phyloP scores from a whole-genome alignment of 2,329 filamentous ascomycete species.

The Rhynchosporium secalis region DNA sequence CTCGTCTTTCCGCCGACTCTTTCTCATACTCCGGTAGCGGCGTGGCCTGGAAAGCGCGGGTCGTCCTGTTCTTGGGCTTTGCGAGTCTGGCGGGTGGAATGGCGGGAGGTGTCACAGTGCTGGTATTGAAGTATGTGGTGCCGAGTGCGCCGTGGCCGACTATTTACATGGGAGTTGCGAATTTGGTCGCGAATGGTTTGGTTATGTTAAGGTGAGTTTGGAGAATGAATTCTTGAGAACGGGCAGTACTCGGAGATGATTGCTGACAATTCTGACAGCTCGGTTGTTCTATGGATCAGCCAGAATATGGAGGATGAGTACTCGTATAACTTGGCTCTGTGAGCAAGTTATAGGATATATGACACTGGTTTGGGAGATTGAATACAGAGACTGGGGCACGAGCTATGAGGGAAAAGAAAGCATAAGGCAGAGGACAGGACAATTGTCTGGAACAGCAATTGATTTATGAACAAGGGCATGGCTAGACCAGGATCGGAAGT shows the following conservation, averaged over 20 bases:
- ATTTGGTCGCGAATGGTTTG: slow-evolving; percentile 63
- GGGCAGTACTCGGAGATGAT: neutral
- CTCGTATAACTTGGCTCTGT: slow-evolving; percentile 65
- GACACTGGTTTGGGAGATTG: neutral
- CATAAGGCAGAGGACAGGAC: neutral
- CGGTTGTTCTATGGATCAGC: slow-evolving; percentile 66
- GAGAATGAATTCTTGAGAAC: neutral
- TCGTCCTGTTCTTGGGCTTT: slow-evolving; percentile 67
- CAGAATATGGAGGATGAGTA: slow-evolving; percentile 76
- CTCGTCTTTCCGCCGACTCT: slow-evolving; percentile 61
- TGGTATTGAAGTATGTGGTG: slow-evolving; percentile 65
- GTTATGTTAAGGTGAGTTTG: slow-evolving; percentile 58
- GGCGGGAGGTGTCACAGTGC: slow-evolving; percentile 68
- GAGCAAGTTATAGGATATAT: slow-evolving; percentile 7
- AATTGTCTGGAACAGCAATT: neutral
- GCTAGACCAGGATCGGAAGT: neutral
- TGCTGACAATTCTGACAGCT: slow-evolving; percentile 44
- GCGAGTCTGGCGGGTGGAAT: slow-evolving; percentile 65
- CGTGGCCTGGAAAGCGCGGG: slow-evolving; percentile 68
- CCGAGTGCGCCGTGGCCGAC: slow-evolving; percentile 58
- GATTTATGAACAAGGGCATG: neutral
- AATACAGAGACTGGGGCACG: neutral
- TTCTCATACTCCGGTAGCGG: slow-evolving; percentile 63
- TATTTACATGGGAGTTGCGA: slow-evolving; percentile 64
- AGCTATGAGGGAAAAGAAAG: neutral